These are phyloP conservation scores for Kuraishia borneana DNA, from an alignment of 805 yeast species.

Conservation along the genomic window DNA sequence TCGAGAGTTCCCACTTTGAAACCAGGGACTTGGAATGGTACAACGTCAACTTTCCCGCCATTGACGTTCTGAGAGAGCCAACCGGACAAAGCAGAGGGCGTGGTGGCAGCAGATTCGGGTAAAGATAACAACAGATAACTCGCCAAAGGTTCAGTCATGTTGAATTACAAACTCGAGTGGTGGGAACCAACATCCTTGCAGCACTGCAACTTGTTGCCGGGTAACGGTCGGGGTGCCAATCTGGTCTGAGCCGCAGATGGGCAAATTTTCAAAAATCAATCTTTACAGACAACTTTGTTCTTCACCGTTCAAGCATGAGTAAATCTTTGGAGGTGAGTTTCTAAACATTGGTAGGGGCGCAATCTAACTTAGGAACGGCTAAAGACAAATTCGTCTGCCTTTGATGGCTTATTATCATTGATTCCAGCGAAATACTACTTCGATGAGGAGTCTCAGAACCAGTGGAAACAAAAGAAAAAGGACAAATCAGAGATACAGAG, in stretches of 20 bases:
- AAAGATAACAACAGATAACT: conserved; percentile 44
- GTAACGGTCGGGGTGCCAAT: neutral
- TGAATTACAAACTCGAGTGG: neutral
- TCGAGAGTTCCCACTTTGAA: conserved; percentile 95
- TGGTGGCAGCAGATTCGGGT: conserved; percentile 31
- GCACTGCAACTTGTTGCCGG: neutral
- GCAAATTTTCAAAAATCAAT: neutral
- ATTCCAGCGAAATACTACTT: conserved; percentile 93
- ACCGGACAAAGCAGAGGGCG: conserved; percentile 21
- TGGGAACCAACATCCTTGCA: neutral
- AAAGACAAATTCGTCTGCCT: conserved; percentile 69
- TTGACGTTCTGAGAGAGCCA: conserved; percentile 48
- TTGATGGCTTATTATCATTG: conserved; percentile 78
- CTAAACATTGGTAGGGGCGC: neutral
- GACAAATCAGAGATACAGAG: conserved; percentile 49
- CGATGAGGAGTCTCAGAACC: conserved; percentile 81
- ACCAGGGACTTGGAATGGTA: conserved; percentile 56
- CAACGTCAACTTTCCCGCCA: conserved; percentile 48
- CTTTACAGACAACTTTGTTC: neutral
- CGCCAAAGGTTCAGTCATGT: conserved; percentile 22
- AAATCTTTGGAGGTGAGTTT: conserved; percentile 49
- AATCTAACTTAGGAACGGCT: conserved; percentile 46
- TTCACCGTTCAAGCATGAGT: conserved; percentile 24
- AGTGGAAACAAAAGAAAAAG: conserved; percentile 83
- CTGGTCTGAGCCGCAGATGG: no score